Base-by-base conservation (phyloP, 1,284 basidiomycete species). In the Ceratobasidium sp. region DNA sequence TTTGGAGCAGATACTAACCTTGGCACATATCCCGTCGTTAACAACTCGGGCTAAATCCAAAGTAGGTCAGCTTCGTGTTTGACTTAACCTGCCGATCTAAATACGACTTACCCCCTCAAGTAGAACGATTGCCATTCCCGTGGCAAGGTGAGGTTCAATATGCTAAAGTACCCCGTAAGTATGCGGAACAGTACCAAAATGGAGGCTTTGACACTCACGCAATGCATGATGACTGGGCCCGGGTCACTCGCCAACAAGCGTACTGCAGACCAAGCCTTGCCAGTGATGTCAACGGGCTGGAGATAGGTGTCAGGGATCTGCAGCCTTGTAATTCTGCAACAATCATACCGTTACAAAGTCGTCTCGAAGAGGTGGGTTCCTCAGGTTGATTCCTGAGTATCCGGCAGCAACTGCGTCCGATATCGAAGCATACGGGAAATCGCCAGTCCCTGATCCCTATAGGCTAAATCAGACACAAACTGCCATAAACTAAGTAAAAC, bases 141-240 rank as follows among this genome's bases (percentile, higher is more conserved):
- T 61, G 36, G 59, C 59, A 18, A 61, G 59, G 41, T 61, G 59
- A 23, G 59, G 59, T 14, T 61, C 59, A 9, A 61, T 61, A 46
- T 61, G 59, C 55, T 58, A 58, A 3, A 21, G 14, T 6, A 36
- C 23, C 14, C 1, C 21, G 9, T 30, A 30, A 30, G 21, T 14
- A 8, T 48, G n/a, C 18, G 10, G 48, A 58, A 16, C n/a, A 12
- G 1, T 28, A 41, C 6, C 16, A 58, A 36, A 2, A 39, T 18
- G 9, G 18, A 9, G 43, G 10, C 18, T 8, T 10, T 8, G 18
- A 5, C 18, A 53, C 55, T 39, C 30, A 58, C 55, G 23, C 59
- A 61, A 30, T 61, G 59, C 36, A 61, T 26, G 26, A 61, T 61
- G 16, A 61, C 59, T 12, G 59, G 59, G 32, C 59, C 59, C 6